These are phyloP conservation scores for Trichoderma sp. DNA, from an alignment of 2,329 filamentous ascomycete species.

Conservation along the genomic window DNA sequence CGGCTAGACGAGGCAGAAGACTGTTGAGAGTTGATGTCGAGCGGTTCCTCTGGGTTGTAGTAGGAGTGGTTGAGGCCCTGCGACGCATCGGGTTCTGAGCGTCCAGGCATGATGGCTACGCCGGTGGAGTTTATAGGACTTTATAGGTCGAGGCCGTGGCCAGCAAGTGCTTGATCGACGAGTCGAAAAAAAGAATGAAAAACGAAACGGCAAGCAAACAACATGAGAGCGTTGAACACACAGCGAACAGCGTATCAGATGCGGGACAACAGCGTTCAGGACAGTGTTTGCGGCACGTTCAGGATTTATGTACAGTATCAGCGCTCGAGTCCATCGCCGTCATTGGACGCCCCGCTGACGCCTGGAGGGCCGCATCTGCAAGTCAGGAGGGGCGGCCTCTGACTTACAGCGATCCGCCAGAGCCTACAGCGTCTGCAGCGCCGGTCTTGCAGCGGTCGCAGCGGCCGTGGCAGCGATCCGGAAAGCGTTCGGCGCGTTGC, in stretches of 20 bases:
- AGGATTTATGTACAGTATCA: background rate
- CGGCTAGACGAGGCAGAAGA: slow-evolving; percentile 3
- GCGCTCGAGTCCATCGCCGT: background rate
- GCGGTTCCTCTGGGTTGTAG: slow-evolving; percentile 10
- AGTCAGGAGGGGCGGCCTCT: slow-evolving; percentile 18
- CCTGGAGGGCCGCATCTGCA: background rate
- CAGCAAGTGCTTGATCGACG: background rate
- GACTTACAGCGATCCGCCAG: background rate
- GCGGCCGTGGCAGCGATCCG: background rate
- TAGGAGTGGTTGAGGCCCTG: slow-evolving; percentile 24
- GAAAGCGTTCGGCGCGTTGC: background rate
- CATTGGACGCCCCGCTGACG: background rate
- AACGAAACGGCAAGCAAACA: background rate
- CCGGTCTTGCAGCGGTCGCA: background rate
- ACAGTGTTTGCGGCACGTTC: background rate
- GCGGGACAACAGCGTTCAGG: background rate
- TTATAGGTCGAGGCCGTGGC: background rate
- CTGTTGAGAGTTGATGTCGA: background rate
- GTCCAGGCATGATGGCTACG: background rate
- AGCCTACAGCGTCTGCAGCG: background rate
- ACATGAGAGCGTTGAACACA: background rate
- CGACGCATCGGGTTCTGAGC: background rate
- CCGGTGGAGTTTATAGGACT: background rate
- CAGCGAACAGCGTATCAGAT: background rate
- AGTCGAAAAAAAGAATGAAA: background rate